Evolutionary conservation across 805 yeast genomes (phyloP), one percentile per base, ranked within the genome.

Genomic region (Clavispora fructus): DNA sequence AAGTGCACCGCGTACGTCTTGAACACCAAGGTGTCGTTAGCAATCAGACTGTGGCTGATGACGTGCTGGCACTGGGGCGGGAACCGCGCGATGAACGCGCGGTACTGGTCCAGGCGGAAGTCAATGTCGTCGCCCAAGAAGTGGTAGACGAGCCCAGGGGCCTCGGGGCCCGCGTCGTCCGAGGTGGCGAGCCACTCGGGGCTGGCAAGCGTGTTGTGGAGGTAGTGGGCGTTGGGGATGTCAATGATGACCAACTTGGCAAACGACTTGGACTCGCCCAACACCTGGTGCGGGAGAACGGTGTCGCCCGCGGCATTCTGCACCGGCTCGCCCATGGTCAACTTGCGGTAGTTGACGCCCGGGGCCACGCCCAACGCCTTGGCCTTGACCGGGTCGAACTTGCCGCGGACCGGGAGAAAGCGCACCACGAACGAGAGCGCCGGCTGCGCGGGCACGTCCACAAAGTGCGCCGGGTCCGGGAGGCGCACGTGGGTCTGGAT

Each of bases 391-490:
- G 79, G 78, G 47, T 80, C 69, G 58, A 94, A 94, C 57, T 77
- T 84, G 0, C 99, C 98, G 56, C 97, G 71, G 0, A 78, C 70
- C 0, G 90, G 81, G 37, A 77, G 67, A 38, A 87, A 78, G 26
- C 79, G 74, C 7, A 92, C 69, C n/a, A 87, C 72, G 60, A 85
- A 91, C 55, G 77, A 81, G 3, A 89, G 74, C 0, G 94, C 73
- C 7, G 69, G 54, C 50, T 71, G 75, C 12, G 54, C 60, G 51
- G 10, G 64, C 56, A 55, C 64, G 64, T 44, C 69, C 7, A 52
- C 48, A 1, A 59, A 19, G 7, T 43, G 41, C 5, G 44, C 16
- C 1, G 65, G 63, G 12, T 48, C 40, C 0, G 73, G 73, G 8
- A 69, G 58, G 27, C 52, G 44, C 9, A 67, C 69, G 43, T 69